phyloP scores from a whole-genome alignment of 2,329 filamentous ascomycete genomes.

The Botrytis aclada region DNA sequence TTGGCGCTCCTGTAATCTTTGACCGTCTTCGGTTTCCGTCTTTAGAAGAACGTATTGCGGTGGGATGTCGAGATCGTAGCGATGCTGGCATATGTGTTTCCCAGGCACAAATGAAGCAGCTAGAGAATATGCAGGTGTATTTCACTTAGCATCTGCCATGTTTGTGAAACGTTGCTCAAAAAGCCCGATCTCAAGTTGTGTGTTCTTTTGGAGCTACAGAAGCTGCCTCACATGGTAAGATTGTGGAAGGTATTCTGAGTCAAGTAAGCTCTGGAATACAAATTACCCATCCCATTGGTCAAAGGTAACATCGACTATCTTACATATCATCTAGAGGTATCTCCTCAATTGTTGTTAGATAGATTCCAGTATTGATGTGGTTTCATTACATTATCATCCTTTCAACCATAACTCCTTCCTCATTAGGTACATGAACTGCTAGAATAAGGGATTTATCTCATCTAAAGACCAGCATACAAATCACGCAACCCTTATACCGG shows the following conservation, averaged over 20 bases:
- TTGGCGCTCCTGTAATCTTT: background rate
- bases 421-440: background rate
- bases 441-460: background rate
- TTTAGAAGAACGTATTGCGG: accelerated
- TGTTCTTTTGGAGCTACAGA: background rate
- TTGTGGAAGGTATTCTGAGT: accelerated
- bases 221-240: no score
- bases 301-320: background rate
- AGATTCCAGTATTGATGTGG: background rate
- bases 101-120: background rate
- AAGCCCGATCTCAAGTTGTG: no score
- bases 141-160: background rate
- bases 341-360: background rate
- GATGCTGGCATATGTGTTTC: no score
- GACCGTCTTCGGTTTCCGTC: background rate
- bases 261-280: background rate
- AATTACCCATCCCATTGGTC: background rate
- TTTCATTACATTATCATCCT: background rate
- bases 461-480: background rate
- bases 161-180: background rate
- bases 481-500: background rate
- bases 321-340: background rate
- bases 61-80: background rate
- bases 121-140: background rate
- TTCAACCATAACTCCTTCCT: background rate